Evolutionary conservation across 805 yeast species (phyloP).

Genomic region (Kodamaea hsintzibuensis): DNA sequence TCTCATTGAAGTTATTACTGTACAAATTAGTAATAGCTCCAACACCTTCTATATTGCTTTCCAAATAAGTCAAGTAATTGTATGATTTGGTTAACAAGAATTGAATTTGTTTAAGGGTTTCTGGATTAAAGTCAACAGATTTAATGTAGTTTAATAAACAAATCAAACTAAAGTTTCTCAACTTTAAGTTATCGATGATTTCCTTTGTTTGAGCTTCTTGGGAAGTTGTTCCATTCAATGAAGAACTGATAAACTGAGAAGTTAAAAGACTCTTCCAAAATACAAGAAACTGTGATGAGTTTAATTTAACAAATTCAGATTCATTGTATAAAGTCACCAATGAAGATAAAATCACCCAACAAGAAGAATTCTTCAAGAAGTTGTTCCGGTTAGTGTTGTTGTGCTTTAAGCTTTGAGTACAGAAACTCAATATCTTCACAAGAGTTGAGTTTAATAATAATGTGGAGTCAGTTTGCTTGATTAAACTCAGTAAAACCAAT

Average conservation of each 20-base stretch:
- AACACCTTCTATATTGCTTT: slow-evolving; percentile 33
- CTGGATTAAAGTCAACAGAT: slow-evolving; percentile 40
- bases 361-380: slow-evolving; percentile 30
- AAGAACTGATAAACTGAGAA: slow-evolving; percentile 36
- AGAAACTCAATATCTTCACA: slow-evolving; percentile 44
- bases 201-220: slow-evolving; percentile 25
- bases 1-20: slow-evolving; percentile 27
- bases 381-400: slow-evolving; percentile 23
- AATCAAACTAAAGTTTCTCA: slow-evolving; percentile 38
- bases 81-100: slow-evolving; percentile 42
- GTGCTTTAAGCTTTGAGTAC: slow-evolving; percentile 46
- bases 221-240: slow-evolving; percentile 14
- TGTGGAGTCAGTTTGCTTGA: slow-evolving; percentile 36
- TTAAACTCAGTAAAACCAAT: slow-evolving; percentile 35
- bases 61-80: slow-evolving; percentile 41
- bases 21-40: slow-evolving; percentile 37
- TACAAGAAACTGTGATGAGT: slow-evolving; percentile 44
- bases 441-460: slow-evolving; percentile 40
- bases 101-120: slow-evolving; percentile 41
- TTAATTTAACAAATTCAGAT: slow-evolving; percentile 43
- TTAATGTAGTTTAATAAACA: slow-evolving; percentile 42
- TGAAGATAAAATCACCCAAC: slow-evolving; percentile 44
- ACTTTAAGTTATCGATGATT: slow-evolving; percentile 33
- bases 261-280: slow-evolving; percentile 47
- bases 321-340: slow-evolving; percentile 41